Evolutionary conservation across 2,329 filamentous ascomycete genomes (phyloP), one percentile per base, ranked within the genome.

Genomic region (Diaporthe sp.): DNA sequence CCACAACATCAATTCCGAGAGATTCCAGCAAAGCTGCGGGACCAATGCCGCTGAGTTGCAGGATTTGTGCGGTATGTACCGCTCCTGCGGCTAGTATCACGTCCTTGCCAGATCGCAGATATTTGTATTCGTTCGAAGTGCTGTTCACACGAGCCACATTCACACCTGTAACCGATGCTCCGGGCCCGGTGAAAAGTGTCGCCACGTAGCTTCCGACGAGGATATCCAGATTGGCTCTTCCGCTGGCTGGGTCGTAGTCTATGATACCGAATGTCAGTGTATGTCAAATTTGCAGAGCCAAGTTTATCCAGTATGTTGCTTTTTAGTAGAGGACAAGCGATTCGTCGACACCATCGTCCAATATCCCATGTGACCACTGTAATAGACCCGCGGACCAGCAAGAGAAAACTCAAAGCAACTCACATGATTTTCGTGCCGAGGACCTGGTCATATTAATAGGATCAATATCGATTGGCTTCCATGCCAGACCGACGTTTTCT

Each of bases 21-120:
- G 81, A 79, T 22, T 83, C 77, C 3, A 90, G 84, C 17, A 89
- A 79, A 38, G 82, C 79, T 10, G 80, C 81, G 17, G 85, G 83
- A 19, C 84, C 84, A 28, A 85, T 79, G 5, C 83, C 84, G 57
- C 82, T 84, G 15, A 80, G 80, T 76, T 84, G 81, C 30, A 85
- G 74, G 3, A 84, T 57, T 66, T 83, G 81, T 0, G 83, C 82
- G 9, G 80, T 87, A 74, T 86, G 78, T 28, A 87, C 80, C 0
- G 81, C 82, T 1, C 86, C 86, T 0, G 85, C 84, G 0, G 85
- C 82, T n/a, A 89, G 72, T 25, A 88, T 84, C 13, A 88, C 82
- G 76, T 88, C 86, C 35, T 81, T 82, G 5, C n/a, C 77, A 61
- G 64, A 52, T 13, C 13, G 30, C 2, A 67, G 33, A 10, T 17